Percentiles rank a stretch among this genome's conserved stretches.
Evolutionary conservation across 2,329 filamentous ascomycete species (phyloP).

Genomic region (Domatiomyces catenatus): DNA sequence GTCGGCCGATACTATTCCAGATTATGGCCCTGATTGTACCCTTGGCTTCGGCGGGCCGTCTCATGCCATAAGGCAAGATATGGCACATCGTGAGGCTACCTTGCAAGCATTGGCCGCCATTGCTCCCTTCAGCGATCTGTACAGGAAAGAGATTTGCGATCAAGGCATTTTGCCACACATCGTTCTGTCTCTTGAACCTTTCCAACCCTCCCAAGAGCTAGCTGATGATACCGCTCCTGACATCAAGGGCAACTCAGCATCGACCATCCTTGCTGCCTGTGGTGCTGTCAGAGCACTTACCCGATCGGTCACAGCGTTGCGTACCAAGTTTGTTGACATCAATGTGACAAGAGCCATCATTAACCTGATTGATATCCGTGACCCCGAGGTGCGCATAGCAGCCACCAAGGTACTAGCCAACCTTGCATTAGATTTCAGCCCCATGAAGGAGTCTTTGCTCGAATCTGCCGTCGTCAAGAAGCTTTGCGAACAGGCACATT

Average conservation of each 20-base stretch:
- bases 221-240: not conserved
- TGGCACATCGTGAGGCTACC: constrained; percentile 59
- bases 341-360: constrained; percentile 66
- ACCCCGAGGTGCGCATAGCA: constrained; percentile 68
- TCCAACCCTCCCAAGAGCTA: constrained; percentile 18
- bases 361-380: constrained; percentile 55
- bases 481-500: constrained; percentile 72
- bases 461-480: constrained; percentile 59
- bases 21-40: constrained; percentile 1
- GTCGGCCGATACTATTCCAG: not conserved
- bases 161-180: constrained; percentile 68
- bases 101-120: constrained; percentile 71
- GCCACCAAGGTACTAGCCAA: constrained; percentile 77
- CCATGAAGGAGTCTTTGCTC: constrained; percentile 69
- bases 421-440: constrained; percentile 73
- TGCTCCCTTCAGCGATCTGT: constrained; percentile 65
- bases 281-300: constrained; percentile 67
- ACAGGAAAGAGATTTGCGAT: constrained; percentile 67
- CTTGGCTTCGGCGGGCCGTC: constrained; percentile 38
- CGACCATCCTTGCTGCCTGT: constrained; percentile 73
- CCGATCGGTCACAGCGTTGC: constrained; percentile 65
- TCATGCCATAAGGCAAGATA: constrained; percentile 49
- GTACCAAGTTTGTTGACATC: constrained; percentile 77
- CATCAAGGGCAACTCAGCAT: constrained; percentile 51
- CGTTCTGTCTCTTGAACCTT: constrained; percentile 61